Conservation (phyloP, 1,284 basidiomycete species). For the Caloboletus inedulis region DNA sequence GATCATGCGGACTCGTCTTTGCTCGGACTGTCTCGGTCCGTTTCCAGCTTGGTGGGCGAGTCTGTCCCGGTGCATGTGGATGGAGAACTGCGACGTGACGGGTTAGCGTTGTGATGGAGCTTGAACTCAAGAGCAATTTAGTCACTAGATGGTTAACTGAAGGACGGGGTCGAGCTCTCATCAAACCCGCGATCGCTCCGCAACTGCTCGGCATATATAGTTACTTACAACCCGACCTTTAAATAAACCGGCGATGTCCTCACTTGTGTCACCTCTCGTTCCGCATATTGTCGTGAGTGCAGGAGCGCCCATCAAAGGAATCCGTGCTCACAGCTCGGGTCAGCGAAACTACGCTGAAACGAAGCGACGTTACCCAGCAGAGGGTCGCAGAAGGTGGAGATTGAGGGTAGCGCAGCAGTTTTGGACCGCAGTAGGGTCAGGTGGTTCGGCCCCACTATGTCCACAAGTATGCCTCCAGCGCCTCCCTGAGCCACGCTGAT, state of each 20-base stretch:
- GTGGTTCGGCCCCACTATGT: conserved; percentile 12
- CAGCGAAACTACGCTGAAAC: conserved; percentile 38
- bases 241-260: conserved; percentile 14
- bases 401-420: conserved; percentile 40
- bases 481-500: conserved; percentile 1
- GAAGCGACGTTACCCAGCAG: conserved; percentile 36
- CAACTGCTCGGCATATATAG: neutral
- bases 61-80: neutral
- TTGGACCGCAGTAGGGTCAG: conserved; percentile 32
- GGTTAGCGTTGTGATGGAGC: neutral
- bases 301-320: neutral
- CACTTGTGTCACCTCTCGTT: conserved; percentile 10
- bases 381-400: conserved; percentile 41
- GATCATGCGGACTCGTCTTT: conserved; percentile 13
- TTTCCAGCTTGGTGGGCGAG: neutral
- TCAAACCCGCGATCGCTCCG: neutral
- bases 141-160: neutral
- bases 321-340: conserved; percentile 6
- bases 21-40: conserved; percentile 1
- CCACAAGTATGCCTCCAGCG: neutral
- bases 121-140: neutral
- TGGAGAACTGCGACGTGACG: neutral
- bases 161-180: neutral
- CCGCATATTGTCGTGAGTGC: conserved; percentile 21
- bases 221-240: neutral